Percentiles rank a stretch among this genome's conserved stretches.
Evolutionary conservation across 352 stramenopile species (phyloP).

Genomic region (Thalassiosira hispida): DNA sequence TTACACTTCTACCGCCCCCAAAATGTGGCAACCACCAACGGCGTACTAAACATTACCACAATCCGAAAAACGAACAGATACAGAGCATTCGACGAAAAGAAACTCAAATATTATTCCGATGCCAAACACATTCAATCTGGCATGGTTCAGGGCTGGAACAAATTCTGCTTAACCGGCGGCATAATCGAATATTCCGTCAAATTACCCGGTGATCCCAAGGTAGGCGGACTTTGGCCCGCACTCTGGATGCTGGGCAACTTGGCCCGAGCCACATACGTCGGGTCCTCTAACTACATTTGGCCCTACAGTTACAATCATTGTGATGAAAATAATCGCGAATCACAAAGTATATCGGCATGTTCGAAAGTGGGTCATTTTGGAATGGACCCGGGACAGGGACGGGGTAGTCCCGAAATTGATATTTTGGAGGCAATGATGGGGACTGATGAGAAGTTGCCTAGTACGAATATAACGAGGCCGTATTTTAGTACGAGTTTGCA

Average conservation of each 20-base stretch:
- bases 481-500: conserved; percentile 94
- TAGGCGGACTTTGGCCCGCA: conserved; percentile 89
- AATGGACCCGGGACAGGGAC: conserved; percentile 83
- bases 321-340: conserved; percentile 86
- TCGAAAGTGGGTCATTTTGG: conserved; percentile 75
- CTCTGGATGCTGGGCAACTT: conserved; percentile 96
- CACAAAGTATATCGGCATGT: conserved; percentile 77
- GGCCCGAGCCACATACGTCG: conserved; percentile 90
- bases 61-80: conserved; percentile 79
- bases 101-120: conserved; percentile 71
- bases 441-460: conserved; percentile 85
- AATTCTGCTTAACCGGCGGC: conserved; percentile 91
- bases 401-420: conserved; percentile 96
- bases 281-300: conserved; percentile 92
- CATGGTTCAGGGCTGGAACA: conserved; percentile 92
- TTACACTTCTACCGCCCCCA: conserved; percentile 95
- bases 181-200: conserved; percentile 89
- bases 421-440: conserved; percentile 92
- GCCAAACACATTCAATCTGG: conserved; percentile 82
- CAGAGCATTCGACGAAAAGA: conserved; percentile 80
- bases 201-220: conserved; percentile 81
- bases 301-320: conserved; percentile 94
- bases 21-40: conserved; percentile 89
- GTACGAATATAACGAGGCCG: conserved; percentile 86
- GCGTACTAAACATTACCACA: conserved; percentile 78